Base-by-base conservation (phyloP, 345 rosid genomes). In the Pugionium dolabratum region DNA sequence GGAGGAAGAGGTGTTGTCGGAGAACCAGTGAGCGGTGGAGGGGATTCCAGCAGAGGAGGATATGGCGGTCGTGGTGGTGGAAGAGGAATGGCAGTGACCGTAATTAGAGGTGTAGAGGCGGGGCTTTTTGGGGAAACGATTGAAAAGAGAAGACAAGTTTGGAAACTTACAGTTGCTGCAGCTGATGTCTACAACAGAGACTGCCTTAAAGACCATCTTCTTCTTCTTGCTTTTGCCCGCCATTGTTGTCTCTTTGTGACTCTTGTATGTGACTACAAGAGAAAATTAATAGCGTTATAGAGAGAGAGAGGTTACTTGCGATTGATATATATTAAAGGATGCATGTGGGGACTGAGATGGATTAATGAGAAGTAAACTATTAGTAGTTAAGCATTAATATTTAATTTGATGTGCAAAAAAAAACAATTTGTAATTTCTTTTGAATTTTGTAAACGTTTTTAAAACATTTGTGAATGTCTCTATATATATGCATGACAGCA, bases 151-250 rank as follows among this genome's bases (percentile, higher is more conserved):
- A 46, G 81, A 68, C 43, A 89, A 83, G 40, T 49, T 86, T 30
- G 85, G 80, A 67, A 68, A 80, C 76, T 73, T 80, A 84, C 93
- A 93, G 72, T 85, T 80, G 64, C 86, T 50, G 61, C 98, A 93
- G 53, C 91, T 91, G 25, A 86, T 43, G 83, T 79, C 80, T 18
- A 75, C 74, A 1, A 92, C 88, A 11, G 91, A 71, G 54, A 80
- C 89, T 0, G 84, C 60, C 77, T 79, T 89, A 35, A 80, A 71
- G 42, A 63, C 60, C 45, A 82, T 75, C 83, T 71, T 84, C 75
- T 78, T 74, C 75, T 76, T 75, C 61, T 75, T 75, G 70, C 65
- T 43, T 62, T 57, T 75, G 55, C 55, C n/a, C 7, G 70, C 47
- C 78, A 75, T 75, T 56, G 78, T 59, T 48, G 60, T 69, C 25